Evolutionary conservation across 208 protist genomes (phyloP), one percentile per base, ranked within the genome.

Genomic region (Phytomonas sp.): DNA sequence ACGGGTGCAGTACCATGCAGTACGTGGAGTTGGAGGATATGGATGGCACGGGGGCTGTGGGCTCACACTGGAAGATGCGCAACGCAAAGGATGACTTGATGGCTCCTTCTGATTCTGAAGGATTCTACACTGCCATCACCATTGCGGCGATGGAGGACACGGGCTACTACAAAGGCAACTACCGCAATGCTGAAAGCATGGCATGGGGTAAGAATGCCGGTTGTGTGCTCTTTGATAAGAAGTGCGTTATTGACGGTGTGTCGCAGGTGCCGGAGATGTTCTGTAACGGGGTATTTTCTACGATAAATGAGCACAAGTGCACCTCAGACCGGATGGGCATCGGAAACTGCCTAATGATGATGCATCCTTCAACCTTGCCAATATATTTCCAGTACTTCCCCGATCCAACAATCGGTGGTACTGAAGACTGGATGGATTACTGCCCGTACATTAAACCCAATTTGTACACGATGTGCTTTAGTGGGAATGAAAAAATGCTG

Each of bases 11-110:
- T 36, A 66, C 7, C 11, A 23, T 91, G 34, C n/a, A 16, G 10
- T 83, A 83, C 23, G 81, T 92, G 69, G 88, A 93, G 80, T 61
- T 97, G 32, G 90, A 95, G 71, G 80, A 95, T 66, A 49, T 72
- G 52, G 89, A 88, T 37, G 77, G 75, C 23, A 11, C 8, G 0
- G 82, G 76, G 31, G 83, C 83, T 0, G 75, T 49, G 5, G 37
- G 37, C 36, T 96, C 88, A 19, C 92, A 97, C 81, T 97, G 94
- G 92, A 87, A 95, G 78, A 75, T 80, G n/a, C 76, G 85, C 65
- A 86, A 89, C 52, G 81, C 88, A 19, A 76, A 76, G 60, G 83
- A 96, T 42, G 94, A 98, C 69, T 69, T 94, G 40, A 98, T 98
- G 92, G 66, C 83, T 12, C 74, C 72, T 8, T 67, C 67, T 12